Conservation (phyloP, 345 rosid genomes). For the Populus nigra region DNA sequence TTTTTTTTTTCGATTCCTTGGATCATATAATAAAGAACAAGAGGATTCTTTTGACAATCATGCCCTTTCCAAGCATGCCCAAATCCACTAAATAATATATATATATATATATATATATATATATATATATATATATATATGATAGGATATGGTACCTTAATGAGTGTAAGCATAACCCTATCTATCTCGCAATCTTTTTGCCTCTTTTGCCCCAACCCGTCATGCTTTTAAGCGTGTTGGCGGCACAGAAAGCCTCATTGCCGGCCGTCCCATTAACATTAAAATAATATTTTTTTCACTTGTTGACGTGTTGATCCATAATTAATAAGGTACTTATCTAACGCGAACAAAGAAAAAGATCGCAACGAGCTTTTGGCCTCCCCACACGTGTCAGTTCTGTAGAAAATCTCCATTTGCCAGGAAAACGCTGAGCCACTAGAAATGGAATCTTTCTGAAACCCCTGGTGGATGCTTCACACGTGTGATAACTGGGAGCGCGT, state of each 20-base stretch:
- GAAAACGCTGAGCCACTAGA: conserved; percentile 27
- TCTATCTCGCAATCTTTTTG: background rate
- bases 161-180: background rate
- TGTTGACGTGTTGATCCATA: conserved; percentile 11
- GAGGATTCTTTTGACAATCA: background rate
- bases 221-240: background rate
- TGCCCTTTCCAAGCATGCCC: background rate
- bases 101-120: too few relatives aligned
- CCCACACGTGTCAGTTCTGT: conserved; percentile 6
- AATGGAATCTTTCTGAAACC: conserved; percentile 12
- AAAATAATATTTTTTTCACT: background rate
- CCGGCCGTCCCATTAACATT: background rate
- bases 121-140: too few relatives aligned
- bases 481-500: background rate
- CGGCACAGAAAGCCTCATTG: background rate
- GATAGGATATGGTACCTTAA: background rate
- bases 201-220: background rate
- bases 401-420: background rate
- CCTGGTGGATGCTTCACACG: conserved; percentile 11
- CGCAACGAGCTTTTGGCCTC: background rate
- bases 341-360: conserved; percentile 1
- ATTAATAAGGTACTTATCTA: too few relatives aligned
- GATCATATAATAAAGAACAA: background rate
- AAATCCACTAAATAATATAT: background rate
- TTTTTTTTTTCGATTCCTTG: too few relatives aligned